Evolutionary conservation across 202 grass and related monocot species (phyloP), one percentile per base, ranked within the genome.

Genomic region (Setaria viridis): DNA sequence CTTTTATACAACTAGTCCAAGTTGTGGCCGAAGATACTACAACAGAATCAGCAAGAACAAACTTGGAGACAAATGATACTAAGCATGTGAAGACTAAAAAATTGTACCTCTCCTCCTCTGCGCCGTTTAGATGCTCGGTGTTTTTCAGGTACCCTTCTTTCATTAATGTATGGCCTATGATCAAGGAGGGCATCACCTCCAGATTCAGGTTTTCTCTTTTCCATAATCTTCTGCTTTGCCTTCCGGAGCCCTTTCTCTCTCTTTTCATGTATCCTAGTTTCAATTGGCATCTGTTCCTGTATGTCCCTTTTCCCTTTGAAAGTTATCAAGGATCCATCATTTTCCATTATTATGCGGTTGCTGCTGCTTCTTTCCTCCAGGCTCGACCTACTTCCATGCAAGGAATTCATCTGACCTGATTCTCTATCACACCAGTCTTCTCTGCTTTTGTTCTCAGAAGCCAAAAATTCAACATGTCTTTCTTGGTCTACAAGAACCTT

Each of bases 101-200:
- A 16, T 73, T 50, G 43, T 99, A 95, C 93, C 93, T 95, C 90
- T 92, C 93, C 96, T 86, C 96, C 90, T 84, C 90, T 95, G 80
- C 88, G 90, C 10, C 93, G 84, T 76, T 99, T 99, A 29, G 90
- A 70, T 51, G 86, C 57, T 33, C 82, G 78, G 57, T 94, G 86
- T 39, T 91, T 89, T 79, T 98, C 95, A 81, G 83, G 74, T 29
- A 73, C 77, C 71, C 21, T 95, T 89, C 93, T 95, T 51, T 94
- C 93, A 82, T 95, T 95, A 75, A 47, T 95, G 78, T 95, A 93
- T 37, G 96, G 85, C 70, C 86, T 80, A 72, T 82, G 81, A 54
- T 98, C 90, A 35, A 92, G 88, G 69, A 92, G 74, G 49, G 85
- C 91, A 51, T 89, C 91, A 88, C 95, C 93, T 81, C 72, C 85